Evolutionary conservation across 345 rosid genomes (phyloP), one percentile per base, ranked within the genome.

Genomic region (Triadica sebifera): DNA sequence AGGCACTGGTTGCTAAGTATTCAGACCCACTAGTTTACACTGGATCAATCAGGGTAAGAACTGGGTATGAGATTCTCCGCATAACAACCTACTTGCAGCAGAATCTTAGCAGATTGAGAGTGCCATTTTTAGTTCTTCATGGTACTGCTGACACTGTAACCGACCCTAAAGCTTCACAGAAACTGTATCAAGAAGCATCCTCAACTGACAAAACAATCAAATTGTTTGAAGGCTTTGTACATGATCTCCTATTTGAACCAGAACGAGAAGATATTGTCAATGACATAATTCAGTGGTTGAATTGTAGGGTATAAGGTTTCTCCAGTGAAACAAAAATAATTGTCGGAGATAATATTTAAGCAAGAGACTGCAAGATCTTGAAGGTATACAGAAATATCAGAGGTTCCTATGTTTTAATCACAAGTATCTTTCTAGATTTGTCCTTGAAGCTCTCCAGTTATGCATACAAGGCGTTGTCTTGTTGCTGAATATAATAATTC

Each of bases 241-340:
- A 80, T 55, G 83, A 76, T 41, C 74, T 80, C 11, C 65, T 79
- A 3, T 75, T 79, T 12, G 82, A 79, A 46, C 82, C 79, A 3
- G 82, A 79, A 60, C 72, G 76, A 41, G 58, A 75, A 20, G 76
- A 71, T 4, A 75, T 79, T 6, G 13, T 45, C 69, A 55, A 59
- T 12, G 72, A 67, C 64, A 75, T 79, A 22, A 79, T 71, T 52
- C 76, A 66, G 9, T 79, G 82, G 82, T 60, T 79, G 49, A 6
- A 77, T 64, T 72, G 77, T 80, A 79, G 93, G 74, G 85, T 82
- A 63, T 83, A 76, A 69, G 55, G 25, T 20, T 61, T 69, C 46
- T 8, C 45, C 15, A 41, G 62, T 39, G 65, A 71, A 39, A 67
- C 68, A 53, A 63, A n/a, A 37, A 60, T 64, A 53, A 4, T 39